Percentiles rank a stretch among this genome's conserved stretches.
Conservation (phyloP, 306 rosid genomes). For the Mimosa bimucronata region DNA sequence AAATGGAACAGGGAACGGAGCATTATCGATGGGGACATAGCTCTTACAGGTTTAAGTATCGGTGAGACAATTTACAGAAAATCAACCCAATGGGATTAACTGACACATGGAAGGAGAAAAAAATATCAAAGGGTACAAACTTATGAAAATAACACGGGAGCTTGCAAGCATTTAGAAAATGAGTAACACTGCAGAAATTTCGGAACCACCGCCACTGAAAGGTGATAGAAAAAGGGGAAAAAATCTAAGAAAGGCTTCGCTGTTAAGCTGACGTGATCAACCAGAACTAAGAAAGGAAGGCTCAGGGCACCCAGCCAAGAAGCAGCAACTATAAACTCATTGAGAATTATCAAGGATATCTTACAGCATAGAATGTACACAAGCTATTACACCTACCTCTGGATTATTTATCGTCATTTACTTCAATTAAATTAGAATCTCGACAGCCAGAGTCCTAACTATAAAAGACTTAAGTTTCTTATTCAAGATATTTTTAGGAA, state of each 20-base stretch:
- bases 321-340: neutral
- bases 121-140: neutral
- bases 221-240: neutral
- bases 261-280: neutral
- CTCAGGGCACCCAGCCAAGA: neutral
- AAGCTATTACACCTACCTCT: neutral
- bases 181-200: neutral
- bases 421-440: neutral
- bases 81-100: neutral
- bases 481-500: constrained; percentile 2
- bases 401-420: neutral
- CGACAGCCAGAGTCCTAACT: neutral
- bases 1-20: neutral
- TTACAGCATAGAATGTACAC: neutral
- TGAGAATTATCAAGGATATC: neutral
- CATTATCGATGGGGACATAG: neutral
- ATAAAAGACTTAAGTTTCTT: neutral
- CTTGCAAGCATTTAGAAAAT: neutral
- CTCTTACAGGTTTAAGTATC: constrained; percentile 2
- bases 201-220: neutral
- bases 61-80: neutral
- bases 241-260: neutral
- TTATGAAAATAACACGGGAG: neutral
- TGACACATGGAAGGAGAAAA: neutral
- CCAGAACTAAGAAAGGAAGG: neutral